Evolutionary conservation across 2,329 filamentous ascomycete genomes (phyloP).

Genomic region (Trichoderma sp.): DNA sequence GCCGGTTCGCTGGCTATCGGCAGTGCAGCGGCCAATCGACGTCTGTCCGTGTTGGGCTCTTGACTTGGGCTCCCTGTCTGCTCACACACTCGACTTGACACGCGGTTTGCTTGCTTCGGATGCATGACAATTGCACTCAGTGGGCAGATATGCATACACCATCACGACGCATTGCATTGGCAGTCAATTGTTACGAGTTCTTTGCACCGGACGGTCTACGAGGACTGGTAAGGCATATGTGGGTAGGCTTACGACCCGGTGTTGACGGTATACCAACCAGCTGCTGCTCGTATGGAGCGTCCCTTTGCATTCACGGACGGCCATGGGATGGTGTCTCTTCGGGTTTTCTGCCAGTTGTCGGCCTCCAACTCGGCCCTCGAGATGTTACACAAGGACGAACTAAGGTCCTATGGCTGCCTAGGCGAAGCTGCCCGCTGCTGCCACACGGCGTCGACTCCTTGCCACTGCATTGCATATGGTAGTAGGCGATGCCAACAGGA

Average conservation of each 20-base stretch:
- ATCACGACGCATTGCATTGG: background rate
- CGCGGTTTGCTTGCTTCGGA: background rate
- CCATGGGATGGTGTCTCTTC: background rate
- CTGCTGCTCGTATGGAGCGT: background rate
- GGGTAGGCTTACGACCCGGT: background rate
- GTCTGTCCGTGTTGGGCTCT: background rate
- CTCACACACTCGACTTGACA: background rate
- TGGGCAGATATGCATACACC: background rate
- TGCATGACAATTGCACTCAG: background rate
- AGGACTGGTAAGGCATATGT: background rate
- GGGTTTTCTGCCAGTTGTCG: background rate
- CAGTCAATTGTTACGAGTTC: background rate
- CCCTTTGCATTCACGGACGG: background rate
- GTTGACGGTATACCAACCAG: background rate
- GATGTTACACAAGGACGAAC: background rate
- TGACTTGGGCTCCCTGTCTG: background rate
- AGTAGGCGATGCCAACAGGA: background rate
- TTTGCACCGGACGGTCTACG: background rate
- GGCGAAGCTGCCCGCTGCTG: background rate
- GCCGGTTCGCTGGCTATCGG: conserved; percentile 3
- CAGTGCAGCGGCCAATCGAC: background rate
- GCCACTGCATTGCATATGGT: background rate
- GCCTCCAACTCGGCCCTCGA: background rate
- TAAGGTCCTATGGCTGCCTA: background rate
- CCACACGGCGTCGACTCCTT: background rate